A percentile compares a stretch with the other conserved stretches of the same genome.
Evolutionary conservation across 257 asterid genomes (phyloP).

Genomic region (Paraleonurus japonicus): DNA sequence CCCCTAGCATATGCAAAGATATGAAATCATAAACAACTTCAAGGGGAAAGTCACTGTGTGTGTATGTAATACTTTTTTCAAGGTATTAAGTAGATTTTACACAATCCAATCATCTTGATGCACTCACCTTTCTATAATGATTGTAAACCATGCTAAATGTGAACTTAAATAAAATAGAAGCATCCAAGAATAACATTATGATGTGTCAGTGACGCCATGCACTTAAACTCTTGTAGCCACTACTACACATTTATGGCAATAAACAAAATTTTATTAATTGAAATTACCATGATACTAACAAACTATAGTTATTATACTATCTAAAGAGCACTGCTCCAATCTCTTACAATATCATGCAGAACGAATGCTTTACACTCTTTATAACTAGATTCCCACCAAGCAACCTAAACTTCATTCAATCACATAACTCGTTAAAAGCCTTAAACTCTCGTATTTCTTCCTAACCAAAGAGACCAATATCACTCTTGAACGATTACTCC

Average conservation of each 20-base stretch:
- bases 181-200: background rate
- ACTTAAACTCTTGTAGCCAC: conserved; percentile 7
- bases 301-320: background rate
- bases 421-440: background rate
- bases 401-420: background rate
- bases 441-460: background rate
- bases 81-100: background rate
- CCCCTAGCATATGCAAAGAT: background rate
- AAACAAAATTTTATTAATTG: too few relatives aligned
- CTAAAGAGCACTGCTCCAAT: background rate
- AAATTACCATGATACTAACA: background rate
- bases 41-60: background rate
- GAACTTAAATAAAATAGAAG: background rate
- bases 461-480: background rate
- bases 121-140: background rate
- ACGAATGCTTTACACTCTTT: background rate
- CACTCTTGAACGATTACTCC: background rate
- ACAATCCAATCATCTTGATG: background rate
- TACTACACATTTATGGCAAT: background rate
- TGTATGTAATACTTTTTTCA: background rate
- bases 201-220: background rate
- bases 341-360: background rate
- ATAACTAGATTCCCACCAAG: background rate
- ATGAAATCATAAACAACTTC: conserved; percentile 2
- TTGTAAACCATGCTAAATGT: background rate